phyloP scores from a whole-genome alignment of 2,329 filamentous ascomycete genomes.

The Piedraia hortae region DNA sequence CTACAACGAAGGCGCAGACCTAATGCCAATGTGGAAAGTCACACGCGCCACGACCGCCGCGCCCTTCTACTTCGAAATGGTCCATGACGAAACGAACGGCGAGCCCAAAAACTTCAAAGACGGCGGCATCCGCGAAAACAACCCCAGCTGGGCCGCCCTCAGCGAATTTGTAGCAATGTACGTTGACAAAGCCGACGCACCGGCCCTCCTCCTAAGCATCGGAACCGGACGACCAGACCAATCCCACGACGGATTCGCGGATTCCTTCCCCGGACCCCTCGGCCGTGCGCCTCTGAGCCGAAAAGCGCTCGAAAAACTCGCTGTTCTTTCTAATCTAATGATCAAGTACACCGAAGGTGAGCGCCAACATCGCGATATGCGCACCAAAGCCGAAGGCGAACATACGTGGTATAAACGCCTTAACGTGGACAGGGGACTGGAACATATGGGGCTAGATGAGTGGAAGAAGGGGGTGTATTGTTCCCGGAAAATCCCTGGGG shows the following conservation, averaged over 20 bases:
- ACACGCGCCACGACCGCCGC: constrained; percentile 25
- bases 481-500: constrained; percentile 12
- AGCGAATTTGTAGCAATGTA: constrained; percentile 21
- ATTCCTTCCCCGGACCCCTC: constrained; percentile 19
- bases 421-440: constrained; percentile 18
- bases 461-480: constrained; percentile 19
- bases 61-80: constrained; percentile 24
- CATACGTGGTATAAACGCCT: constrained; percentile 24
- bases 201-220: constrained; percentile 19
- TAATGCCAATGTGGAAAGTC: constrained; percentile 23
- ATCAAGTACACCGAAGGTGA: constrained; percentile 26
- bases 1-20: constrained; percentile 22
- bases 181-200: constrained; percentile 15
- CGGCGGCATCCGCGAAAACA: constrained; percentile 24
- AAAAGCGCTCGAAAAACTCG: constrained; percentile 22
- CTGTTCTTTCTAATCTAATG: constrained; percentile 22
- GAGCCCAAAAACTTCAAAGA: constrained; percentile 20
- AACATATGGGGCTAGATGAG: constrained; percentile 20
- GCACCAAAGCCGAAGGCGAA: constrained; percentile 19
- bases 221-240: constrained; percentile 20
- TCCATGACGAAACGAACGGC: constrained; percentile 18
- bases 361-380: constrained; percentile 20
- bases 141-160: constrained; percentile 20
- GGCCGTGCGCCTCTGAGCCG: too few species aligned
- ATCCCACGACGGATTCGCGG: constrained; percentile 19